Percentiles rank a stretch among this genome's conserved stretches.
phyloP scores from a whole-genome alignment of 306 rosid genomes.

The Vigna reflexopilosa region DNA sequence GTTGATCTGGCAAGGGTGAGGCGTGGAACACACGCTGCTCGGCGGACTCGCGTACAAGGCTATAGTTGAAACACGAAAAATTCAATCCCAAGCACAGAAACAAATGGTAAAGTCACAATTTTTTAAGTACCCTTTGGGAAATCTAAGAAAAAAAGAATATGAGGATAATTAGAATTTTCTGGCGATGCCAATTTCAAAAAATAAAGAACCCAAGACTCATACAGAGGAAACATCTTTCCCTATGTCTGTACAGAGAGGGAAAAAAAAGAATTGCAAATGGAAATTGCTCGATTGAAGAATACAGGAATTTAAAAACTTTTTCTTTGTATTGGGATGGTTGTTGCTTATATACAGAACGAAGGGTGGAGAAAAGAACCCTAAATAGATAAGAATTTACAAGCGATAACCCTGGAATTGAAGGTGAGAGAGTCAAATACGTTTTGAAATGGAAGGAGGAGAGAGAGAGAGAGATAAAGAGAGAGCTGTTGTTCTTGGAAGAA shows the following conservation, averaged over 20 bases:
- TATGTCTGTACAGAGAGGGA: conserved; percentile 9
- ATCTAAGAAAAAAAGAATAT: conserved; percentile 23
- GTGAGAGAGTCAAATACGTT: conserved; percentile 62
- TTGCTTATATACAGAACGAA: conserved; percentile 42
- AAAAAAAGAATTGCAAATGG: neutral
- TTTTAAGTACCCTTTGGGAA: neutral
- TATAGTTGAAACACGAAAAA: conserved; percentile 73
- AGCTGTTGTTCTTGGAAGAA: neutral
- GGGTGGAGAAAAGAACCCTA: conserved; percentile 12
- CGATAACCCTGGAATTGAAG: conserved; percentile 25
- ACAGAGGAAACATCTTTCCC: conserved; percentile 36
- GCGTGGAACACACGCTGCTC: conserved; percentile 78
- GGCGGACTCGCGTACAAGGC: conserved; percentile 90
- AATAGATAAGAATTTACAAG: conserved; percentile 48
- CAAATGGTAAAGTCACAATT: neutral
- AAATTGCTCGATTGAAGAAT: conserved; percentile 42
- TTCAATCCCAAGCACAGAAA: conserved; percentile 34
- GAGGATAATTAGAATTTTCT: conserved; percentile 12
- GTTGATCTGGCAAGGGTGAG: conserved; percentile 79
- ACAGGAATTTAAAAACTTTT: conserved; percentile 16
- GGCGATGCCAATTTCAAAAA: conserved; percentile 1
- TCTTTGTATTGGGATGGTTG: neutral
- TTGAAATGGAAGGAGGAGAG: conserved; percentile 44
- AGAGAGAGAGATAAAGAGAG: neutral
- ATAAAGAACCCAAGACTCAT: neutral